Evolutionary conservation across 2,329 filamentous ascomycete species (phyloP), one percentile per base, ranked within the genome.

Genomic region (Colletotrichum orchidophilum): DNA sequence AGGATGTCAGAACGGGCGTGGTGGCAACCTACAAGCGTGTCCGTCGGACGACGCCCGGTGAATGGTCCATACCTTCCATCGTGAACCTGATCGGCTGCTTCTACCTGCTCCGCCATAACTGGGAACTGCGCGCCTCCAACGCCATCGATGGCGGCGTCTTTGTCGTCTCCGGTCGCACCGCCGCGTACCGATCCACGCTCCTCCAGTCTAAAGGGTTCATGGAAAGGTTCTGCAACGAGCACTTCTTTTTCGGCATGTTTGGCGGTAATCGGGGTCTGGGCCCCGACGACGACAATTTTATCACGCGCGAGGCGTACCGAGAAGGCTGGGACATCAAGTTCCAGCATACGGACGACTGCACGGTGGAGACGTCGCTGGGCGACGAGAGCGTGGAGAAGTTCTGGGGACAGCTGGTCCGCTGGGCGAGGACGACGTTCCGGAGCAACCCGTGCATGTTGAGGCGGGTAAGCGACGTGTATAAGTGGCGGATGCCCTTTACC

Each of bases 61-160:
- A 77, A 1, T 80, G 76, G 76, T 66, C 64, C 5, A 78, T 78
- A 64, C 33, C 42, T 0, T 79, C 79, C 0, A 78, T 86, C 63
- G 84, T 46, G 15, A 33, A 33, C 31, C 31, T 33, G 5, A 80
- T 91, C 21, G 89, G 87, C 0, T 86, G 85, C 33, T 77, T 85
- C n/a, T 91, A 91, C 75, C 84, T 92, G 1, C 84, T 88, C 74
- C 86, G 89, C 0, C 88, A 91, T 77, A 91, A 91, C 75, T 92
- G 87, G 76, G 90, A 92, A 75, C 87, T 88, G 63, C 83, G 86
- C 1, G 82, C 87, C 0, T 87, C 86, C 7, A 88, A 87, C 71
- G 81, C 85, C 7, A 79, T 91, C 11, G 90, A 92, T 67, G 88
- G 88, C 9, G 88, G 87, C 11, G 83, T 90, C 24, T 90, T 88